Percentiles rank a stretch among this genome's conserved stretches.
These are phyloP conservation scores for Thelonectria rubi DNA, from an alignment of 2,329 filamentous ascomycete species.

Conservation along the genomic window DNA sequence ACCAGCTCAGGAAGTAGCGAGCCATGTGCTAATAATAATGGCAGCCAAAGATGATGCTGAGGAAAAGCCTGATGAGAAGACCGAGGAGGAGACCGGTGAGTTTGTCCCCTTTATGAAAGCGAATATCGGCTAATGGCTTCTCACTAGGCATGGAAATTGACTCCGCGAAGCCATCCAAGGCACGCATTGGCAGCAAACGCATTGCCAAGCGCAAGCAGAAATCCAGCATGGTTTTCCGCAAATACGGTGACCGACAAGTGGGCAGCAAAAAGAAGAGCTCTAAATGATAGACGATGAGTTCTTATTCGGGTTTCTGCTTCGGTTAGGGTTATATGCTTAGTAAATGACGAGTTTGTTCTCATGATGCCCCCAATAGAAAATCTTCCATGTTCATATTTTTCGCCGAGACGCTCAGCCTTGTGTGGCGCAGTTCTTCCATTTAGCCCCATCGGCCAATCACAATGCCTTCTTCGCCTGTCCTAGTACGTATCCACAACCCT, in stretches of 20 bases:
- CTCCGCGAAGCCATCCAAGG: slow-evolving; percentile 51
- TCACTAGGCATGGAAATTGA: slow-evolving; percentile 67
- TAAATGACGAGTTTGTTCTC: slow-evolving; percentile 40
- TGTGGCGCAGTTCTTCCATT: slow-evolving; percentile 37
- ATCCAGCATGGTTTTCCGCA: slow-evolving; percentile 67
- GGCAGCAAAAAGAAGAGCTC: slow-evolving; percentile 53
- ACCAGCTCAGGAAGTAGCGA: background rate
- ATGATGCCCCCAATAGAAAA: slow-evolving; percentile 38
- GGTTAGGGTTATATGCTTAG: slow-evolving; percentile 26
- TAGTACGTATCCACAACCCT: slow-evolving; percentile 27
- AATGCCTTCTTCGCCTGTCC: background rate
- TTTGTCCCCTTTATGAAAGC: slow-evolving; percentile 18
- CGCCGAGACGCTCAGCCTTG: slow-evolving; percentile 32
- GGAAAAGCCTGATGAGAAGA: slow-evolving; percentile 44
- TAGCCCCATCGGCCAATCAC: slow-evolving; percentile 30
- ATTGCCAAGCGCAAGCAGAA: slow-evolving; percentile 66
- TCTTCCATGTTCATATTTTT: slow-evolving; percentile 16
- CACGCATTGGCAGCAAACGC: slow-evolving; percentile 57
- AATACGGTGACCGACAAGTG: slow-evolving; percentile 61
- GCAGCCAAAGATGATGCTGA: slow-evolving; percentile 42
- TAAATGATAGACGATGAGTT: slow-evolving; percentile 23
- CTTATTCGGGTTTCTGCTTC: slow-evolving; percentile 20
- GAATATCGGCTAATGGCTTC: slow-evolving; percentile 12
- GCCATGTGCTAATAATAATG: slow-evolving; percentile 17
- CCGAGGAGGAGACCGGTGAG: slow-evolving; percentile 37